phyloP scores from a whole-genome alignment of 306 rosid genomes.

The Sicyos baderoa region DNA sequence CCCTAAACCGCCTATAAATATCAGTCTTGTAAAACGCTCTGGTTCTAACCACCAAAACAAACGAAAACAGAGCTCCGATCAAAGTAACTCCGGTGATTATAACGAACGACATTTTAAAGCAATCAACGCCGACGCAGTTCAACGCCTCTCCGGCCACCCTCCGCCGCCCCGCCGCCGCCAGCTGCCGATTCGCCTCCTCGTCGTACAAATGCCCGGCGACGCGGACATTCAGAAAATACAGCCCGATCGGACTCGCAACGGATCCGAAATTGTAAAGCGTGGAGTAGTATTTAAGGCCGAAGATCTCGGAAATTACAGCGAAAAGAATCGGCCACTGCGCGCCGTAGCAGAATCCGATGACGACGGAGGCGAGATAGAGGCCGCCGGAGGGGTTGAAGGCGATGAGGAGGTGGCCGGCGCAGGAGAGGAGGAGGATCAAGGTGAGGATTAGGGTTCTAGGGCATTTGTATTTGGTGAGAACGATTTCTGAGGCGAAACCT shows the following conservation, averaged over 20 bases:
- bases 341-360: constrained; percentile 22
- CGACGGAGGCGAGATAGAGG: constrained; percentile 32
- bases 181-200: background rate
- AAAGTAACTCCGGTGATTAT: constrained; percentile 18
- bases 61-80: constrained; percentile 13
- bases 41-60: constrained; percentile 18
- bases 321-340: constrained; percentile 24
- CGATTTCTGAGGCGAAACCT: constrained; percentile 38
- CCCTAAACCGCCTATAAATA: constrained; percentile 14
- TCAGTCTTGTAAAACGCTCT: constrained; percentile 11
- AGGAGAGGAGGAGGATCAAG: constrained; percentile 34
- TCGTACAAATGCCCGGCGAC: constrained; percentile 20
- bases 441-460: constrained; percentile 48
- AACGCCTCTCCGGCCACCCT: constrained; percentile 4
- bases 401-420: constrained; percentile 44
- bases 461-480: constrained; percentile 30
- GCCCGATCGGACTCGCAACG: constrained; percentile 21
- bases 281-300: constrained; percentile 24
- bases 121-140: constrained; percentile 13
- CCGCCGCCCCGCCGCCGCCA: constrained; percentile 1
- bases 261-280: constrained; percentile 24
- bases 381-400: constrained; percentile 38
- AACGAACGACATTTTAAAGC: constrained; percentile 18
- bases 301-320: constrained; percentile 19
- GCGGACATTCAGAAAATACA: constrained; percentile 15